Base-by-base conservation (phyloP, 129 eudicot species). In the Pulicaria dysenterica region DNA sequence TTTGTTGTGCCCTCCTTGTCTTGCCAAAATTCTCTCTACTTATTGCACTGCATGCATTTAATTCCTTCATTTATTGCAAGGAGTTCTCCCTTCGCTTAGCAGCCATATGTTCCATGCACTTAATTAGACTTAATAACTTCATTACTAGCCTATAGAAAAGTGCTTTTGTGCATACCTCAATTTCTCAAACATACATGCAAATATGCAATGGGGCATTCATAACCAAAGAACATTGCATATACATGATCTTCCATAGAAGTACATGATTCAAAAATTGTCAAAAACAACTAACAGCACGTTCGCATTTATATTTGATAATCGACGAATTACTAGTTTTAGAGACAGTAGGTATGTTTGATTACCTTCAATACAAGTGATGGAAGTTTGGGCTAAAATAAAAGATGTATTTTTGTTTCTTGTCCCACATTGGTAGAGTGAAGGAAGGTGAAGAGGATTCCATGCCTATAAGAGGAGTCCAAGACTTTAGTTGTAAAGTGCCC, bases 21-120 rank as follows among this genome's bases (percentile, higher is more conserved):
- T 76, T 67, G 60, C 74, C 67, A 67, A 76, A 75, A 76, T 67
- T 76, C 74, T 75, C 59, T 56, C 66, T 38, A 57, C 73, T 76
- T 57, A 76, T 57, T 67, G 74, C 80, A 38, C 37, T 75, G 66
- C 67, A 37, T 66, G 55, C 74, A 66, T 34, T 76, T 2, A 67
- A 44, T 56, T 45, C 59, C 8, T 54, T 19, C 60, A 60, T 73
- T 61, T 62, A 19, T 14, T 9, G 53, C 4, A 51, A 54, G 63
- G 8, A 57, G 24, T 56, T 56, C 39, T 31, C 19, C 11, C 8
- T 43, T 43, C 9, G 0, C 3, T 5, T 24, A 24, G 2, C 31
- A 24, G 31, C 31, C 31, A 17, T 16, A 55, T 6, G 60, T 55
- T 55, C 36, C 15, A 16, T 55, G 38, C 8, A 63, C 46, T 41